A percentile compares a stretch with the other conserved stretches of the same genome.
These are phyloP conservation scores for Dactylonectria macrodidyma DNA, from an alignment of 2,329 filamentous ascomycete genomes.

Conservation along the genomic window DNA sequence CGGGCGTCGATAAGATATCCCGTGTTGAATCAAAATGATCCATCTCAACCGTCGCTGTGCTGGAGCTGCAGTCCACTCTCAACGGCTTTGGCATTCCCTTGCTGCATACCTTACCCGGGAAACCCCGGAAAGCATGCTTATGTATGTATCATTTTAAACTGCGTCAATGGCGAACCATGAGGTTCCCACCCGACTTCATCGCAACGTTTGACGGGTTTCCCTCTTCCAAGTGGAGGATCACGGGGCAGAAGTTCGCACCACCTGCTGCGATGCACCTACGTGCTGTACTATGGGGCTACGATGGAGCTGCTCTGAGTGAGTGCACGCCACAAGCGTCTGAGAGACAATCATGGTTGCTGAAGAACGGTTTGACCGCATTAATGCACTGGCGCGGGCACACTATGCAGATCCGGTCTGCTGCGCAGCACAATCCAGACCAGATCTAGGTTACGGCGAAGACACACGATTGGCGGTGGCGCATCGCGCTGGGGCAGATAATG, in stretches of 20 bases:
- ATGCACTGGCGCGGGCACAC: slow-evolving; percentile 40
- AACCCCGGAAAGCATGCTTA: slow-evolving; percentile 25
- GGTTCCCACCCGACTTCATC: slow-evolving; percentile 8
- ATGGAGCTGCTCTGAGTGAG: neutral
- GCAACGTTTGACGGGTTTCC: slow-evolving; percentile 15
- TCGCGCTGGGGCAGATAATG: slow-evolving; percentile 27
- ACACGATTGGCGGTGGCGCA: slow-evolving; percentile 40
- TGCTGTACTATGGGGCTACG: slow-evolving; percentile 8
- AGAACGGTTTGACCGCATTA: slow-evolving; percentile 42
- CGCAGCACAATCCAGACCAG: slow-evolving; percentile 37
- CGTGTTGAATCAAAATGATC: slow-evolving; percentile 9
- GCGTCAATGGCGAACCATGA: slow-evolving; percentile 16
- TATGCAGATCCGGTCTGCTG: slow-evolving; percentile 40
- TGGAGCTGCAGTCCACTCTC: neutral
- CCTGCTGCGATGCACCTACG: neutral
- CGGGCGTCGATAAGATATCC: slow-evolving; percentile 2
- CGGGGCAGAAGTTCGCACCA: slow-evolving; percentile 28
- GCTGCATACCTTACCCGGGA: slow-evolving; percentile 22
- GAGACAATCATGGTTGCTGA: slow-evolving; percentile 24
- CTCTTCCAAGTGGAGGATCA: slow-evolving; percentile 21
- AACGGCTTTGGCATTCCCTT: slow-evolving; percentile 13
- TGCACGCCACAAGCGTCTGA: slow-evolving; percentile 16
- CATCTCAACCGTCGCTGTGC: slow-evolving; percentile 10
- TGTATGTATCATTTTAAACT: slow-evolving; percentile 29
- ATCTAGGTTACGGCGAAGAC: slow-evolving; percentile 27